Evolutionary conservation across 2,329 filamentous ascomycete species (phyloP).

Genomic region (Cercospora sp.): DNA sequence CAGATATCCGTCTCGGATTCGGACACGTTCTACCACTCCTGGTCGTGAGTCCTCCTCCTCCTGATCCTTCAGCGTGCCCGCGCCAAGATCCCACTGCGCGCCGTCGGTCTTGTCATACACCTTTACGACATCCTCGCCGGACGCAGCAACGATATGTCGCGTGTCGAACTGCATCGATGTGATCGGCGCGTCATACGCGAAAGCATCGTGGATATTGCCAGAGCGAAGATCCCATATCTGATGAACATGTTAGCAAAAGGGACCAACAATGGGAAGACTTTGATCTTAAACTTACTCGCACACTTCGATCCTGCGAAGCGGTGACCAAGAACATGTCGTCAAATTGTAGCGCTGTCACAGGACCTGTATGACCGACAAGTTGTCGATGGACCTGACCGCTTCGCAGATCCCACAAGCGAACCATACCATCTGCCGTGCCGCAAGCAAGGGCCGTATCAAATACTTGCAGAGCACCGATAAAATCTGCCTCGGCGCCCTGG

Average conservation of each 20-base stretch:
- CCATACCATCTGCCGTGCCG: slow-evolving; percentile 96
- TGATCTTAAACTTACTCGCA: slow-evolving; percentile 69
- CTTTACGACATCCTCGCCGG: slow-evolving; percentile 91
- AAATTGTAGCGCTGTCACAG: slow-evolving; percentile 92
- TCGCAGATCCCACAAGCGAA: slow-evolving; percentile 91
- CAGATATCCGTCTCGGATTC: slow-evolving; percentile 91
- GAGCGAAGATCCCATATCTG: slow-evolving; percentile 99
- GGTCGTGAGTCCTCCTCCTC: slow-evolving; percentile 50
- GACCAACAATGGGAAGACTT: no score
- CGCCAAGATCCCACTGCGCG: slow-evolving; percentile 93
- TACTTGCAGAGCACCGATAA: slow-evolving; percentile 90
- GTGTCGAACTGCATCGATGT: slow-evolving; percentile 97
- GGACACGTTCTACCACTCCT: slow-evolving; percentile 71
- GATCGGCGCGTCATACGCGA: slow-evolving; percentile 87
- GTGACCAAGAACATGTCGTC: slow-evolving; percentile 95
- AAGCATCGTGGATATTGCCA: slow-evolving; percentile 92
- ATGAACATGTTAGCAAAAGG: slow-evolving; percentile 31
- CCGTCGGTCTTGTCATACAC: slow-evolving; percentile 98
- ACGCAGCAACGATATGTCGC: slow-evolving; percentile 83
- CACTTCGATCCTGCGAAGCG: slow-evolving; percentile 86
- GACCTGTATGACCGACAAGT: slow-evolving; percentile 90
- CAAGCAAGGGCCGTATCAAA: slow-evolving; percentile 95
- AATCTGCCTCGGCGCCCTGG: slow-evolving; percentile 72
- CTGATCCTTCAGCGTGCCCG: slow-evolving; percentile 67
- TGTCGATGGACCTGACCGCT: slow-evolving; percentile 97